Conservation (phyloP, 2,329 filamentous ascomycete genomes). For the Scedosporium minutisporum region DNA sequence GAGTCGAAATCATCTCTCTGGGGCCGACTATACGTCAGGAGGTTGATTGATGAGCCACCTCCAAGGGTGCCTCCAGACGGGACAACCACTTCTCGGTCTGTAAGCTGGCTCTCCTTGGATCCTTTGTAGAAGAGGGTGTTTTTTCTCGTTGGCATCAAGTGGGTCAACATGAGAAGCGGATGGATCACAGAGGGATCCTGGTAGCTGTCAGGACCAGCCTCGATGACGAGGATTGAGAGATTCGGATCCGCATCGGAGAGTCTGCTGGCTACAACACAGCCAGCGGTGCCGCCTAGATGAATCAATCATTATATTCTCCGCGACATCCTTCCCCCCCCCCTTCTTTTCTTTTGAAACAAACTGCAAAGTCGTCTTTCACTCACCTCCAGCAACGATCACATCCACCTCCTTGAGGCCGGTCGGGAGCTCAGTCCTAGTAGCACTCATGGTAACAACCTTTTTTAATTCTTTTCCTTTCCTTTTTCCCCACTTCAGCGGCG, state of each 20-base stretch:
- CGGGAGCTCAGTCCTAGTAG: constrained; percentile 4
- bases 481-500: too few relatives aligned
- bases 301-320: neutral
- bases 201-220: constrained; percentile 18
- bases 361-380: neutral
- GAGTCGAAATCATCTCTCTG: constrained; percentile 22
- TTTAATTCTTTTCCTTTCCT: too few relatives aligned
- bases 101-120: constrained; percentile 14
- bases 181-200: constrained; percentile 16
- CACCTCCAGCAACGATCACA: constrained; percentile 15
- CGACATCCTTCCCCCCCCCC: neutral
- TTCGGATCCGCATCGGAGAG: constrained; percentile 16
- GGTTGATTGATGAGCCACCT: constrained; percentile 23
- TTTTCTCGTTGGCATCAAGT: constrained; percentile 14
- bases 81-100: constrained; percentile 14
- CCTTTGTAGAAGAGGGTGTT: constrained; percentile 15
- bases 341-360: neutral
- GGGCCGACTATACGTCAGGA: constrained; percentile 21
- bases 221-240: constrained; percentile 19
- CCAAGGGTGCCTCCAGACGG: constrained; percentile 18
- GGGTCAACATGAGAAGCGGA: constrained; percentile 13
- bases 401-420: constrained; percentile 11
- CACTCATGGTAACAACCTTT: neutral
- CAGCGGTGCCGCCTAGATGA: constrained; percentile 17
- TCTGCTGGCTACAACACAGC: constrained; percentile 17